phyloP scores from a whole-genome alignment of 2,329 filamentous ascomycete genomes.

The Thielaviopsis musarum region DNA sequence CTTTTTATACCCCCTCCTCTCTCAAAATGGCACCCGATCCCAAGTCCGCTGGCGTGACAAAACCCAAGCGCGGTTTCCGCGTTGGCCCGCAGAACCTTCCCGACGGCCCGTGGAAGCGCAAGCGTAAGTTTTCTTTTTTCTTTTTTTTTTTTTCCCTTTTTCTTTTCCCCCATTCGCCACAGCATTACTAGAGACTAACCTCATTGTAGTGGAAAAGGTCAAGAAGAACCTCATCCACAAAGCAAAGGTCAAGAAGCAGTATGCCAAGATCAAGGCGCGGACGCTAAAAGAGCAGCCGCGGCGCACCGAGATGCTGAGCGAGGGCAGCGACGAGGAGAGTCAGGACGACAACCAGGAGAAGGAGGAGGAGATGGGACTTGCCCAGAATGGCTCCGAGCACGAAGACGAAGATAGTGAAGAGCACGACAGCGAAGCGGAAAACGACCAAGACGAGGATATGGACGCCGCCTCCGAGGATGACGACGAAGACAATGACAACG shows the following conservation, averaged over 20 bases:
- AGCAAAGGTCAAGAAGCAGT: constrained; percentile 83
- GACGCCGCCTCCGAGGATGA: constrained; percentile 17
- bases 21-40: neutral
- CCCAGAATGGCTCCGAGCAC: neutral
- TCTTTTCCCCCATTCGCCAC: constrained; percentile 2
- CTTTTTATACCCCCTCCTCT: neutral
- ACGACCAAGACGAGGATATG: constrained; percentile 15
- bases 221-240: constrained; percentile 81
- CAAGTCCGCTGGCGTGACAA: constrained; percentile 4
- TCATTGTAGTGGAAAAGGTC: constrained; percentile 57
- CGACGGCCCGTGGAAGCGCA: constrained; percentile 74
- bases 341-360: constrained; percentile 19
- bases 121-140: constrained; percentile 28
- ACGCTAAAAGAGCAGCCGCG: constrained; percentile 1
- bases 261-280: constrained; percentile 62
- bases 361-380: constrained; percentile 9
- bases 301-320: neutral
- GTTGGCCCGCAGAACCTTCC: constrained; percentile 83
- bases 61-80: constrained; percentile 19
- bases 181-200: constrained; percentile 4
- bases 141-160: constrained; percentile 1
- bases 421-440: constrained; percentile 1
- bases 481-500: constrained; percentile 17
- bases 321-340: neutral
- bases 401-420: no score